Conservation (phyloP, 208 protist species). For the Leishmania mexicana region DNA sequence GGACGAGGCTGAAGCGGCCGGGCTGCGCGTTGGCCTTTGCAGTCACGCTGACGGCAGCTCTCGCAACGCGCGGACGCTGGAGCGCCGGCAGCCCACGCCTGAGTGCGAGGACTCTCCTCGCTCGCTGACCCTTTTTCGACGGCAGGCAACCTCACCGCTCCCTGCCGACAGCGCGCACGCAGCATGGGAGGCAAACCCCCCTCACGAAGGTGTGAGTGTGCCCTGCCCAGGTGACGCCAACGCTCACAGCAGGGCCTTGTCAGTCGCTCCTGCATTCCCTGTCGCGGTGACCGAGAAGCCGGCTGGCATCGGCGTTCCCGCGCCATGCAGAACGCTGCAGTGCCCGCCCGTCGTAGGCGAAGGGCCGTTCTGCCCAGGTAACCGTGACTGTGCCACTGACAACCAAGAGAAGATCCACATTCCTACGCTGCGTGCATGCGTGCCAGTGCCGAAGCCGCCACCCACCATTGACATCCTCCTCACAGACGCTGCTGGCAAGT, state of each 20-base stretch:
- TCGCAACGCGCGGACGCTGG: constrained; percentile 4
- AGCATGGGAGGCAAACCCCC: constrained; percentile 9
- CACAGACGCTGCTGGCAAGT: not conserved
- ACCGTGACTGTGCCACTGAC: not conserved
- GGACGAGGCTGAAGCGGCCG: constrained; percentile 21
- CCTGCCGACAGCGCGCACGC: constrained; percentile 12
- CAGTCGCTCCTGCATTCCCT: not conserved
- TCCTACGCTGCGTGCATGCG: not conserved
- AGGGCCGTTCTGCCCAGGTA: not conserved
- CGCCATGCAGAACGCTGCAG: constrained; percentile 4
- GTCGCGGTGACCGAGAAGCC: not conserved
- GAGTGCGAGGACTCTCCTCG: constrained; percentile 6
- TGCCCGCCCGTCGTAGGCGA: constrained; percentile 22
- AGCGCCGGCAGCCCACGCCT: not conserved
- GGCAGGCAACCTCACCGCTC: constrained; percentile 11
- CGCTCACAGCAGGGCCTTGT: not conserved
- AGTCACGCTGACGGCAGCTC: constrained; percentile 17
- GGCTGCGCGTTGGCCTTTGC: constrained; percentile 28
- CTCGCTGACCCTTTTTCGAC: not conserved
- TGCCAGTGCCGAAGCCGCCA: constrained; percentile 19
- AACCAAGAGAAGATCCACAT: not conserved
- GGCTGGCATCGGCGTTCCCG: not conserved
- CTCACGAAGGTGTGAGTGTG: constrained; percentile 10
- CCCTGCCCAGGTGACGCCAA: not conserved
- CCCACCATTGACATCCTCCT: constrained; percentile 19